phyloP scores from a whole-genome alignment of 306 rosid genomes.

The Inga leiocalycina region DNA sequence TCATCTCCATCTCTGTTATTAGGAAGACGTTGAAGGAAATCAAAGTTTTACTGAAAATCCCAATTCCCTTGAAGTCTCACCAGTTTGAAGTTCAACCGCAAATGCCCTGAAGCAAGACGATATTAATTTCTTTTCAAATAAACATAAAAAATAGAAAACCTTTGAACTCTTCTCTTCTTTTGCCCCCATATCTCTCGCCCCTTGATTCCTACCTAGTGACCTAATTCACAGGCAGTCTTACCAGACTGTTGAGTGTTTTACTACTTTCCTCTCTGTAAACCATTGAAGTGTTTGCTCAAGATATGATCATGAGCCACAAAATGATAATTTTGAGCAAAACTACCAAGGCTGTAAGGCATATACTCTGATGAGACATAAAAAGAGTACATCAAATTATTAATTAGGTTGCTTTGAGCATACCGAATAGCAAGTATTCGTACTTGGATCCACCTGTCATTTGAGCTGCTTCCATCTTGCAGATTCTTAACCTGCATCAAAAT shows the following conservation, averaged over 20 bases:
- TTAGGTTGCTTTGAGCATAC: conserved; percentile 50
- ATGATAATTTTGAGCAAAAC: background rate
- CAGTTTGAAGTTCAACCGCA: background rate
- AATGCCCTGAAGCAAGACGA: background rate
- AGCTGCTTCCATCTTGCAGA: conserved; percentile 52
- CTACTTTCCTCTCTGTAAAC: background rate
- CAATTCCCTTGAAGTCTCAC: background rate
- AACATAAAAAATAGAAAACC: background rate
- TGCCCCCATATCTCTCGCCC: background rate
- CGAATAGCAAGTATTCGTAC: conserved; percentile 81
- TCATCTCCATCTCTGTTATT: background rate
- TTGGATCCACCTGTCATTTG: conserved; percentile 43
- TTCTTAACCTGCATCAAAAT: conserved; percentile 40
- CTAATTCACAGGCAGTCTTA: background rate
- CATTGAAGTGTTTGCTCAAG: background rate
- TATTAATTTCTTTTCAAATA: background rate
- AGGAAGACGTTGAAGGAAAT: background rate
- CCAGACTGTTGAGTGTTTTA: background rate
- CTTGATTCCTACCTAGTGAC: background rate
- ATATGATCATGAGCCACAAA: background rate
- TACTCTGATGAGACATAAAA: conserved; percentile 6
- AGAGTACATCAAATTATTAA: background rate
- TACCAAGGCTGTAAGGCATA: background rate
- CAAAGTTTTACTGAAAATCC: background rate
- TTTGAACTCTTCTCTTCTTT: background rate